These are phyloP conservation scores for Paramecium sexaurelia DNA, from an alignment of 73 alveolate genomes.

Conservation along the genomic window DNA sequence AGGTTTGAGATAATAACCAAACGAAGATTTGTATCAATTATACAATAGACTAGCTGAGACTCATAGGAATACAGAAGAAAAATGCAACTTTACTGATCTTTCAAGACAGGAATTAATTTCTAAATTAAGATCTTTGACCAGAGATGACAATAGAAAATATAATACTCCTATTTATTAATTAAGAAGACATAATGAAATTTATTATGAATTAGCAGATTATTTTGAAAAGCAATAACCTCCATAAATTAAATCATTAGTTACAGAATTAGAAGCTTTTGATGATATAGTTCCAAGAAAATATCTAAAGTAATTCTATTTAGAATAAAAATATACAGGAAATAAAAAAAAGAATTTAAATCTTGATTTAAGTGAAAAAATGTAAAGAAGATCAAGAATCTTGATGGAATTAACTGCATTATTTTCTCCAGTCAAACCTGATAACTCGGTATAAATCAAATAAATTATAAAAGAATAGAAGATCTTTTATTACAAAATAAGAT, in stretches of 20 bases:
- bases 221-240: neutral
- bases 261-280: constrained; percentile 30
- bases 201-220: constrained; percentile 42
- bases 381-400: neutral
- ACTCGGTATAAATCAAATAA: neutral
- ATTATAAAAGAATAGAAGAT: neutral
- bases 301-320: neutral
- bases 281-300: neutral
- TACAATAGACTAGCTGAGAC: neutral
- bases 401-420: neutral
- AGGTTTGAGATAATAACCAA: neutral
- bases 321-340: neutral
- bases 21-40: neutral
- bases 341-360: neutral
- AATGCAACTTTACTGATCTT: neutral
- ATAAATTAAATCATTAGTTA: neutral
- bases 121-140: neutral
- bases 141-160: neutral
- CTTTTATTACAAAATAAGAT: neutral
- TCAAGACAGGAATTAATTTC: neutral
- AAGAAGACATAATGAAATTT: neutral
- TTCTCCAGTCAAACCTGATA: neutral
- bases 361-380: neutral
- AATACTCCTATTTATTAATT: neutral
- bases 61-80: neutral